Conservation (phyloP, 306 rosid species). For the Herpetospermum pedunculosum region DNA sequence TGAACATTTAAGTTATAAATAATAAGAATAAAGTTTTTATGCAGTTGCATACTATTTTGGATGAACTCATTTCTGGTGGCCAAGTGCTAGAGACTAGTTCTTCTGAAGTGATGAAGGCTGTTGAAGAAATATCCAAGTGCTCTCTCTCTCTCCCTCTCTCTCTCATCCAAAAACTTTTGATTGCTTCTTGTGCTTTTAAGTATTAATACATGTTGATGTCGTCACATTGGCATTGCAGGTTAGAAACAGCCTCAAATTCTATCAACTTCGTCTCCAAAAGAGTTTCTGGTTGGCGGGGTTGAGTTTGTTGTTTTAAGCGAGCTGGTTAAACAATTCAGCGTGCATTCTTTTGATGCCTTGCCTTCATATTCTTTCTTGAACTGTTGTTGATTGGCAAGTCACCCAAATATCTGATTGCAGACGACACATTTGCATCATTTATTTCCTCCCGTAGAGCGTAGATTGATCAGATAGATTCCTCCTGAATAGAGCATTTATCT, state of each 20-base stretch:
- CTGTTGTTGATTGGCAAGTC: neutral
- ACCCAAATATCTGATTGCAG: neutral
- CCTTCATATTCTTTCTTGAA: neutral
- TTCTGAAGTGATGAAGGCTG: constrained; percentile 67
- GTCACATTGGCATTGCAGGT: constrained; percentile 32
- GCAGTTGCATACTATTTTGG: constrained; percentile 75
- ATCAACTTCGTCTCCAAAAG: constrained; percentile 70
- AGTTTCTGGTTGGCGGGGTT: constrained; percentile 73
- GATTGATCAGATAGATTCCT: neutral
- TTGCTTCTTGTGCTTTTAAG: neutral
- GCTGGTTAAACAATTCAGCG: neutral
- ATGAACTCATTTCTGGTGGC: constrained; percentile 84
- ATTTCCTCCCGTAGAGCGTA: neutral
- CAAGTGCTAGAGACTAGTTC: constrained; percentile 91
- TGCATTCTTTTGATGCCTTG: neutral
- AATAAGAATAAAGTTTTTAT: constrained; percentile 9
- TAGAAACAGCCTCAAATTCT: constrained; percentile 64
- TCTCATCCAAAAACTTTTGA: neutral
- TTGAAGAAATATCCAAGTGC: constrained; percentile 81
- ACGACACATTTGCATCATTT: neutral
- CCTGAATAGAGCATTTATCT: neutral
- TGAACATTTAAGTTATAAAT: neutral
- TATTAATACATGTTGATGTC: neutral
- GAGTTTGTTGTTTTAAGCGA: constrained; percentile 12
- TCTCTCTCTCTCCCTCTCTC: constrained; percentile 13